Evolutionary conservation across 1,284 basidiomycete species (phyloP).

Genomic region (Ustilago sp.): DNA sequence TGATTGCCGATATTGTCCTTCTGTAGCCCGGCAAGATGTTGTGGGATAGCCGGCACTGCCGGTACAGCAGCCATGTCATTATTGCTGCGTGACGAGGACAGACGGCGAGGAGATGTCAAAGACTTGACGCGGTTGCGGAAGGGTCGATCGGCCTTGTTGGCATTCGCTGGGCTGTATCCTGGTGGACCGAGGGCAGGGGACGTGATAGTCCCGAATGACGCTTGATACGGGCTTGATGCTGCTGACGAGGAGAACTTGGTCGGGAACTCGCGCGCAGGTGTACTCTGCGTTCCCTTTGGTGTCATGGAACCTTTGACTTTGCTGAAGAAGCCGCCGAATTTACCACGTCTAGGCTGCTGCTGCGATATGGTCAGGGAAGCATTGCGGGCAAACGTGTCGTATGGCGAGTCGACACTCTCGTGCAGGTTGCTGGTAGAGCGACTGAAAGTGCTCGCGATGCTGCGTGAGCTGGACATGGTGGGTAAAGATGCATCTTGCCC

Average conservation of each 20-base stretch:
- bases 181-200: conserved; percentile 10
- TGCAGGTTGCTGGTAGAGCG: conserved; percentile 33
- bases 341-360: conserved; percentile 16
- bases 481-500: conserved; percentile 13
- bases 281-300: conserved; percentile 17
- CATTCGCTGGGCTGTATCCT: not conserved
- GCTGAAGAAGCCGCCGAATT: conserved; percentile 31
- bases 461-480: conserved; percentile 24
- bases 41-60: conserved; percentile 25
- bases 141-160: conserved; percentile 20
- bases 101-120: conserved; percentile 24
- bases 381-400: conserved; percentile 6
- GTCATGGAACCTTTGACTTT: conserved; percentile 33
- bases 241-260: conserved; percentile 4
- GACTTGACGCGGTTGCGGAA: conserved; percentile 40
- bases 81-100: conserved; percentile 32
- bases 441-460: conserved; percentile 34
- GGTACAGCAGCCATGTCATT: conserved; percentile 12
- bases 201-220: not conserved
- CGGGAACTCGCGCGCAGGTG: conserved; percentile 9
- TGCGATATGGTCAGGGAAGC: not conserved
- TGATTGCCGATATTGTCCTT: not conserved
- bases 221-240: not conserved
- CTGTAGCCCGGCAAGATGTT: conserved; percentile 3
- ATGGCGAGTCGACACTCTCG: conserved; percentile 3